Conservation (phyloP, 2,329 filamentous ascomycete genomes). For the Dactylellina sp. region DNA sequence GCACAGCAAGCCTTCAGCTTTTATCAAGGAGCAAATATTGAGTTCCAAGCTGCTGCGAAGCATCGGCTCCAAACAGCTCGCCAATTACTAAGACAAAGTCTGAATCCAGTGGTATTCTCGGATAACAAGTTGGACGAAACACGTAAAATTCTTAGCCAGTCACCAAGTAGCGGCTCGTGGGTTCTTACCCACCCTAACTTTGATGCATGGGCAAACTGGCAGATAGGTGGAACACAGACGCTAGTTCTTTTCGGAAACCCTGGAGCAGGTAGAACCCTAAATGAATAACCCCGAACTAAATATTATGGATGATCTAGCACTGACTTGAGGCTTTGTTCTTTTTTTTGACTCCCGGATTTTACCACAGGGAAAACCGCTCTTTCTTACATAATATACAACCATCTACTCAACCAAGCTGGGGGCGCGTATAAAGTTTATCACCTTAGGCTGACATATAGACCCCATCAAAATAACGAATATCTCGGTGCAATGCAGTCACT, state of each 20-base stretch:
- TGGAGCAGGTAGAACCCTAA: constrained; percentile 14
- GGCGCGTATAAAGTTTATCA: background rate
- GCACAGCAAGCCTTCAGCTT: constrained; percentile 10
- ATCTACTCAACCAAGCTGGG: background rate
- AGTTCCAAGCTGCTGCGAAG: constrained; percentile 13
- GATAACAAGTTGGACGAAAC: background rate
- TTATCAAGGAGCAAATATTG: constrained; percentile 6
- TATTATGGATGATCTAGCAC: no score
- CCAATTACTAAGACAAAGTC: constrained; percentile 15
- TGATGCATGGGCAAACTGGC: background rate
- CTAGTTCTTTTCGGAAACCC: constrained; percentile 11
- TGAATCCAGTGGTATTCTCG: constrained; percentile 8
- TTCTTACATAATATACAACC: constrained; percentile 12
- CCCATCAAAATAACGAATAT: constrained; percentile 10
- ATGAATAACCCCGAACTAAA: background rate
- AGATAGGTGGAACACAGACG: background rate
- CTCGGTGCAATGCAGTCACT: constrained; percentile 1
- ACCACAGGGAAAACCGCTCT: constrained; percentile 19
- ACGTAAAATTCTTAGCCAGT: background rate
- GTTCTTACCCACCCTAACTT: background rate
- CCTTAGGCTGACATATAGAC: background rate
- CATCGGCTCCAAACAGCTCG: constrained; percentile 4
- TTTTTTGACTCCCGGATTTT: no score
- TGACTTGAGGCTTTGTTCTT: no score
- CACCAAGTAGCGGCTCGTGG: constrained; percentile 4